Evolutionary conservation across 345 rosid genomes (phyloP), one percentile per base, ranked within the genome.

Genomic region (Citrus trifoliata): DNA sequence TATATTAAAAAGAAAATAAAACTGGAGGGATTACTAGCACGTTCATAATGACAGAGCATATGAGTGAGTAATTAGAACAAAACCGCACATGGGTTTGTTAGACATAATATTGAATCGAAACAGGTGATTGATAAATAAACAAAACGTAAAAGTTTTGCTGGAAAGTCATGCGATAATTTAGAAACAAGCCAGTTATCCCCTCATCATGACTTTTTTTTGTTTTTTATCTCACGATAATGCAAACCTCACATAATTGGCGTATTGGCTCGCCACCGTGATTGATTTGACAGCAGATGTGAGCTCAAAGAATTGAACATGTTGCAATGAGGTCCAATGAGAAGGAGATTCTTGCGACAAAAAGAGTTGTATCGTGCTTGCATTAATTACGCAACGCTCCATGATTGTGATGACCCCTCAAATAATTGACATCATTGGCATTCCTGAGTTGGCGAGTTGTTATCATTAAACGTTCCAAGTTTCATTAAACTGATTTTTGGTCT

Each of bases 231-330:
- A 71, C 22, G 21, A 62, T 67, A 8, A 76, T 46, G 48, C n/a
- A 40, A 56, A 2, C 9, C 42, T 33, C 59, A 37, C 62, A 73
- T 73, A 28, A 79, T 85, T 77, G 77, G 69, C 61, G 66, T 67
- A 10, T 55, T 18, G 78, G 77, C 73, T 78, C 76, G 68, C 77
- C 83, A 80, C 77, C 48, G 82, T 14, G 85, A 82, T 51, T 75
- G 85, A 83, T 84, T 51, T 75, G 85, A 83, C 85, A 82, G 78
- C 87, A 46, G 53, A 51, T 42, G 72, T 78, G 56, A 71, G 85
- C 75, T 75, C 80, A 76, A 76, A 16, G 37, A 62, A 46, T 67
- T 46, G 19, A 14, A 79, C 66, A n/a, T 67, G 70, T 62, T 25
- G 6, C 9, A 65, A 33, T 38, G 30, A 6, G 53, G 12, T 65